Conservation (phyloP, 495 filamentous ascomycete genomes). For the Massariosphaeria phaeospora region DNA sequence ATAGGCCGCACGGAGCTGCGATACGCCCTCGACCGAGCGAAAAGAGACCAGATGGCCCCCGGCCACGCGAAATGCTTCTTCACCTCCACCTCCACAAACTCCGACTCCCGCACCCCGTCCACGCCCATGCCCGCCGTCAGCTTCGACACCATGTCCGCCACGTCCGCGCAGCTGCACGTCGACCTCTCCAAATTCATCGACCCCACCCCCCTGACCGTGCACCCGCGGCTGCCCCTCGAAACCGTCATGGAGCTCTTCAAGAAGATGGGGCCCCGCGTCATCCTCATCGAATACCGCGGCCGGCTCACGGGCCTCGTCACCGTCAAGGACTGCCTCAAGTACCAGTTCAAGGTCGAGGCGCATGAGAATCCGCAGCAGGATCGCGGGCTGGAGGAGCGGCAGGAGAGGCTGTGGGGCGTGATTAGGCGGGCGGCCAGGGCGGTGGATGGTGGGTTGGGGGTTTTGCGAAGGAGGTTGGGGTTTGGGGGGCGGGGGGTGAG, state of each 20-base stretch:
- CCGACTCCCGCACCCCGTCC: conserved; percentile 35
- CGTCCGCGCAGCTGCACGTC: conserved; percentile 53
- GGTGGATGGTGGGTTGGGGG: conserved; percentile 26
- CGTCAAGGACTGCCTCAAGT: conserved; percentile 95
- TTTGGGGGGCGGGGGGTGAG: conserved; percentile 17
- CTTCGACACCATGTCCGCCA: conserved; percentile 60
- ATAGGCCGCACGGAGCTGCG: conserved; percentile 90
- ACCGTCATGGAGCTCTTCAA: conserved; percentile 99
- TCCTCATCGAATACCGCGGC: conserved; percentile 87
- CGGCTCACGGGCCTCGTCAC: conserved; percentile 80
- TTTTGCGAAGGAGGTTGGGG: conserved; percentile 19
- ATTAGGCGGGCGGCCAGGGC: conserved; percentile 32
- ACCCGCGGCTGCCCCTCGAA: conserved; percentile 86
- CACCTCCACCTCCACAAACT: conserved; percentile 53
- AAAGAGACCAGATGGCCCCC: conserved; percentile 64
- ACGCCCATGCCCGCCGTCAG: conserved; percentile 51
- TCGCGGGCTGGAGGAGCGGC: conserved; percentile 36
- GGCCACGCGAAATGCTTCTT: conserved; percentile 75
- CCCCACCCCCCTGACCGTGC: conserved; percentile 82
- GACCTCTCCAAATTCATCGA: conserved; percentile 89
- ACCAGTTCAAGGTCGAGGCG: conserved; percentile 94
- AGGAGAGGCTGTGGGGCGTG: conserved; percentile 38
- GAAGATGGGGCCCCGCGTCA: conserved; percentile 92
- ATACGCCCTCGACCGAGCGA: conserved; percentile 85
- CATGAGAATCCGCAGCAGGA: conserved; percentile 67